Evolutionary conservation across 495 filamentous ascomycete genomes (phyloP).

Genomic region (Neurospora sp.): DNA sequence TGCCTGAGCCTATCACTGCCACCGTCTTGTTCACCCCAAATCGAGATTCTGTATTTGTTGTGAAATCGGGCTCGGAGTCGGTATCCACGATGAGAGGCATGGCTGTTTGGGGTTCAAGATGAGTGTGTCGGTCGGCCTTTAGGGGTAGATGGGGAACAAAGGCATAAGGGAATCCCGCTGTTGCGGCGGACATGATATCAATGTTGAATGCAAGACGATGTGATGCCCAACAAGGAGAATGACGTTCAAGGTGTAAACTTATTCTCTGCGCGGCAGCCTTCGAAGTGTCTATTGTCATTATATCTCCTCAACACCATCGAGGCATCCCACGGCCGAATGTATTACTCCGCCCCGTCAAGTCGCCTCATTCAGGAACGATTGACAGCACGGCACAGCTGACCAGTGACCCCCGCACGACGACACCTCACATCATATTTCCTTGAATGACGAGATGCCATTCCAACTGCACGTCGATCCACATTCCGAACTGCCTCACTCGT

Average conservation of each 20-base stretch:
- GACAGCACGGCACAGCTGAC: background rate
- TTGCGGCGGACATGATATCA: background rate
- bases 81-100: background rate
- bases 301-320: background rate
- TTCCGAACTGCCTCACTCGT: background rate
- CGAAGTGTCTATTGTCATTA: background rate
- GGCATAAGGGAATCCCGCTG: background rate
- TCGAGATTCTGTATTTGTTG: background rate
- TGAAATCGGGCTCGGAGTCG: background rate
- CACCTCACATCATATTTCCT: background rate
- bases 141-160: background rate
- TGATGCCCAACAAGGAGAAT: background rate
- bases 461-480: background rate
- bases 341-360: background rate
- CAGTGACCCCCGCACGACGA: background rate
- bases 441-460: background rate
- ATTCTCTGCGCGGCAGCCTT: background rate
- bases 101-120: background rate
- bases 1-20: slow-evolving; percentile 61
- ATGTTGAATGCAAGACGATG: background rate
- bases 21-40: slow-evolving; percentile 25
- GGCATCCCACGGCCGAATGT: background rate
- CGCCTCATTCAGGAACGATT: background rate
- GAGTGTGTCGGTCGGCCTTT: background rate
- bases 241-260: background rate